Base-by-base conservation (phyloP, 2,329 filamentous ascomycete genomes). In the Akanthomyces lecanii region DNA sequence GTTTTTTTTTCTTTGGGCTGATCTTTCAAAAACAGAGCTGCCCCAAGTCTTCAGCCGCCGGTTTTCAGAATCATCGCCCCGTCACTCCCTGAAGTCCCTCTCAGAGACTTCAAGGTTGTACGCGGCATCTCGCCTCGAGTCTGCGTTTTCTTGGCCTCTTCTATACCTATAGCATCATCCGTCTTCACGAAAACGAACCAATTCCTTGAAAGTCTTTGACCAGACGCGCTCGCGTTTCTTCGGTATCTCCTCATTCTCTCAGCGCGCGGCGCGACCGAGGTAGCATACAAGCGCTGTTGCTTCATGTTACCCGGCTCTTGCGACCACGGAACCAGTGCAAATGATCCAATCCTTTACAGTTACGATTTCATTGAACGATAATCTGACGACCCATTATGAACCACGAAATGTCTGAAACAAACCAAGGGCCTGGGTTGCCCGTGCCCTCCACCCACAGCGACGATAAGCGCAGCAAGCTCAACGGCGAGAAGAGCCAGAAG, bases 391-490 rank as follows among this genome's bases (percentile, higher is more conserved):
- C 16, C 55, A 48, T 38, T 1, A 58, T 38, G 30, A 58, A 11
- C 44, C 14, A 48, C n/a, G 28, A 47, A 4, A 44, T n/a, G 33
- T n/a, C 23, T 1, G 25, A 48, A 2, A 33, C 12, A 2, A 4
- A 11, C 16, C 48, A 64, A 56, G 30, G 61, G 66, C 55, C 51
- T 63, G 64, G 42, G 62, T 66, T 74, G 7, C 71, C 72, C 11
- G 58, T 67, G 11, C 72, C 72, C n/a, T 71, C 63, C 44, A 72
- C 71, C 10, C 69, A 69, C 65, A 65, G 36, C 58, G 63, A 69
- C 52, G 64, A 57, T 63, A 71, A 68, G 60, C 65, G 64, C 16
- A 64, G 56, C 53, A 61, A 57, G 21, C 61, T 65, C 30, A 65
- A 48, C 53, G 40, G 63, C n/a, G 61, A 67, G 54, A 64, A 64